Conservation (phyloP, 768 basidiomycete genomes). For the Rickenella mellea region DNA sequence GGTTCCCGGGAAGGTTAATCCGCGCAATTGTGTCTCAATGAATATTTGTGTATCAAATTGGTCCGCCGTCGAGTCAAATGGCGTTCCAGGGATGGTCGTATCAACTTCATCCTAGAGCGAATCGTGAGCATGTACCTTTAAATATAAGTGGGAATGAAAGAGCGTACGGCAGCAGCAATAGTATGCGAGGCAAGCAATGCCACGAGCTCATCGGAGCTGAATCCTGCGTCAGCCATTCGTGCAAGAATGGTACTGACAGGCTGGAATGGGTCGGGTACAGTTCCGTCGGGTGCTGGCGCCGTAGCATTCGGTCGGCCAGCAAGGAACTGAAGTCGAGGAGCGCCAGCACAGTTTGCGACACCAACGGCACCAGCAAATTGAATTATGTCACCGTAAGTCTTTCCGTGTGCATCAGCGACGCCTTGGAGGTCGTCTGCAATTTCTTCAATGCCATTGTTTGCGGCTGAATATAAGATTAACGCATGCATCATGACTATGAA, state of each 20-base stretch:
- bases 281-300: conserved; percentile 12
- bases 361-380: conserved; percentile 24
- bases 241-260: conserved; percentile 21
- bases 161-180: conserved; percentile 12
- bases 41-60: conserved; percentile 19
- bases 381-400: conserved; percentile 16
- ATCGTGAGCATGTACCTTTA: too few relatives aligned
- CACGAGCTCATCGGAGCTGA: conserved; percentile 18
- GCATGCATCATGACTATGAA: neutral
- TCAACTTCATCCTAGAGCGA: conserved; percentile 11
- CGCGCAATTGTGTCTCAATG: conserved; percentile 25
- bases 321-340: conserved; percentile 16
- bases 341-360: conserved; percentile 19
- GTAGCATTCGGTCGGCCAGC: conserved; percentile 10
- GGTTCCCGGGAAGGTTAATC: conserved; percentile 22
- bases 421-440: conserved; percentile 11
- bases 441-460: conserved; percentile 15
- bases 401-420: conserved; percentile 8
- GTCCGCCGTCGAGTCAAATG: conserved; percentile 19
- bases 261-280: conserved; percentile 14
- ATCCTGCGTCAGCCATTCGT: conserved; percentile 10
- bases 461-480: conserved; percentile 9
- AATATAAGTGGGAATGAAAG: too few relatives aligned
- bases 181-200: conserved; percentile 11
- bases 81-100: conserved; percentile 7